Percentiles rank a stretch among this genome's conserved stretches.
These are phyloP conservation scores for Neostapfia colusana DNA, from an alignment of 176 grass and related monocot genomes.

Conservation along the genomic window DNA sequence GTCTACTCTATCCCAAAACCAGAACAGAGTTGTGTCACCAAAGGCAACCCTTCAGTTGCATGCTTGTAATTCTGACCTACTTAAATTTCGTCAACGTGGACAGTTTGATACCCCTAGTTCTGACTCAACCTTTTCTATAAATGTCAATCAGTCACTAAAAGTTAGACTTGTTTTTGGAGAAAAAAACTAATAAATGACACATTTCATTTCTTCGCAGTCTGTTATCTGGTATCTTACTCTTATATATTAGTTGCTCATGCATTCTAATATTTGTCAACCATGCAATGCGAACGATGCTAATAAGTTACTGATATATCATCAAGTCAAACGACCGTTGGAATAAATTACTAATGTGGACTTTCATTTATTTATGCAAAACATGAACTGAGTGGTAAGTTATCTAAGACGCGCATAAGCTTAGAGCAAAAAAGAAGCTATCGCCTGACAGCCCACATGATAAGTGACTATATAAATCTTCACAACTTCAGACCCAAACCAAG, in stretches of 20 bases:
- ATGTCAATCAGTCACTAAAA: neutral
- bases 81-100: neutral
- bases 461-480: constrained; percentile 42
- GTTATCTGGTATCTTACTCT: neutral
- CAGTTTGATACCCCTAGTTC: neutral
- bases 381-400: constrained; percentile 33
- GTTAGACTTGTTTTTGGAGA: neutral
- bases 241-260: neutral
- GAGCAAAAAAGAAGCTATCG: constrained; percentile 2
- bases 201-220: neutral
- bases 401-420: constrained; percentile 18
- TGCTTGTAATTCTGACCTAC: neutral
- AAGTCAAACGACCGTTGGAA: neutral
- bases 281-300: neutral
- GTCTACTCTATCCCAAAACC: no score
- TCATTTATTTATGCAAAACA: constrained; percentile 27
- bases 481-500: neutral
- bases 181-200: neutral
- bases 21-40: constrained; percentile 1
- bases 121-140: neutral
- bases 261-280: neutral
- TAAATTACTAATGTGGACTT: constrained; percentile 24
- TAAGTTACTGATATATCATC: neutral
- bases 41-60: neutral
- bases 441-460: constrained; percentile 36